Evolutionary conservation across 78 protist species (phyloP), one percentile per base, ranked within the genome.

Genomic region (Reticulomyxa filosa): DNA sequence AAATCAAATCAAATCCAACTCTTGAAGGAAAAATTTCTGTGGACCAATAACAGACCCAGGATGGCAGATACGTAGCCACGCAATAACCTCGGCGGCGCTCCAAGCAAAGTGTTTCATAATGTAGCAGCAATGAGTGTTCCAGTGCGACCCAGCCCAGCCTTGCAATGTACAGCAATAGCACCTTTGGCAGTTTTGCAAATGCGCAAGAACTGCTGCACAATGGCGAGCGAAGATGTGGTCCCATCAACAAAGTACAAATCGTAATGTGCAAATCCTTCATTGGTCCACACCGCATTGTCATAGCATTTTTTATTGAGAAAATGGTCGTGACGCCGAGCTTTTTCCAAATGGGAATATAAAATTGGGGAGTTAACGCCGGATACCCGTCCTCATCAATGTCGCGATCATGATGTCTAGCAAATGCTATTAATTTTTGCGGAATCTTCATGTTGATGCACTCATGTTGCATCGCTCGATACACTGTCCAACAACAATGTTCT

Each of bases 1-100:
- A n/a, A n/a, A n/a, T n/a, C n/a, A n/a, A n/a, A n/a, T n/a, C n/a
- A n/a, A n/a, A n/a, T n/a, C 59, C 25, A 38, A 0, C 11, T 51
- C 61, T 3, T n/a, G 33, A 20, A 67, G 62, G 55, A 50, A 88
- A 32, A 57, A 67, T 50, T 88, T 89, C 67, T 88, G 94, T 7
- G 80, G 89, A 23, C 94, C 94, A 32, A 88, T 83, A n/a, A 88
- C 77, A 17, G 73, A 53, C 17, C 94, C 94, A 0, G 94, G 94
- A 4, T 89, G 74, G 39, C 74, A 61, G 30, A 88, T 22, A 0
- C 94, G 69, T 20, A 73, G 11, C 77, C 80, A 88, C 11, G 65
- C 85, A 23, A 88, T 70, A 13, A 71, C 72, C 59, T 81, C 87
- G 11, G 35, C 17, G n/a, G 86, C 81, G 1, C 80, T 83, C 50